Evolutionary conservation across 306 rosid species (phyloP).

Genomic region (Cercis canadensis): DNA sequence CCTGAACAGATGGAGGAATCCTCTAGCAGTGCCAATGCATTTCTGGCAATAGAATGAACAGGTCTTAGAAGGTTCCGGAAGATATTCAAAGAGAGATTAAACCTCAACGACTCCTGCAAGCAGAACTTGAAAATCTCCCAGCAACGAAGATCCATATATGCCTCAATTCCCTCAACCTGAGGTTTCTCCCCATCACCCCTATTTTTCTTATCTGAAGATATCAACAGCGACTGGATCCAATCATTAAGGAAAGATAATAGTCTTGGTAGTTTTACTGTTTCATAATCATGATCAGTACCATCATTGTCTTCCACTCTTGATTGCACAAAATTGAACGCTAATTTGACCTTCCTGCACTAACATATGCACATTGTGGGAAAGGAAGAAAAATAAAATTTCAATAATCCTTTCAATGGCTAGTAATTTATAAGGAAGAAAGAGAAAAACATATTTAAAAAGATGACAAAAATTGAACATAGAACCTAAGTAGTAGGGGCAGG

Average conservation of each 20-base stretch:
- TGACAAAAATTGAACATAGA: background rate
- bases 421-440: background rate
- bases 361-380: constrained; percentile 33
- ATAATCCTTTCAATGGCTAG: background rate
- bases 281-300: constrained; percentile 43
- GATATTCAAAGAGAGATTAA: constrained; percentile 57
- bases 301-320: constrained; percentile 43
- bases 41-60: constrained; percentile 53
- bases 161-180: constrained; percentile 41
- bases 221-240: constrained; percentile 80
- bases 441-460: background rate
- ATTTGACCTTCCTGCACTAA: constrained; percentile 75
- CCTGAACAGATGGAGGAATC: constrained; percentile 30
- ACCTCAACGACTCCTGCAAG: constrained; percentile 68
- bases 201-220: constrained; percentile 61
- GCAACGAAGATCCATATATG: constrained; percentile 74
- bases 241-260: constrained; percentile 62
- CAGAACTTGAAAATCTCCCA: constrained; percentile 88
- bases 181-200: constrained; percentile 45
- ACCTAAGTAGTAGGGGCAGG: background rate
- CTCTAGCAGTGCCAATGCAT: constrained; percentile 52
- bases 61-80: constrained; percentile 69
- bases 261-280: constrained; percentile 63
- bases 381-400: constrained; percentile 8
- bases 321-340: constrained; percentile 67